Percentiles rank a stretch among this genome's conserved stretches.
These are phyloP conservation scores for Rhipidocladum racemiflorum DNA, from an alignment of 176 grass and related monocot species.

Conservation along the genomic window DNA sequence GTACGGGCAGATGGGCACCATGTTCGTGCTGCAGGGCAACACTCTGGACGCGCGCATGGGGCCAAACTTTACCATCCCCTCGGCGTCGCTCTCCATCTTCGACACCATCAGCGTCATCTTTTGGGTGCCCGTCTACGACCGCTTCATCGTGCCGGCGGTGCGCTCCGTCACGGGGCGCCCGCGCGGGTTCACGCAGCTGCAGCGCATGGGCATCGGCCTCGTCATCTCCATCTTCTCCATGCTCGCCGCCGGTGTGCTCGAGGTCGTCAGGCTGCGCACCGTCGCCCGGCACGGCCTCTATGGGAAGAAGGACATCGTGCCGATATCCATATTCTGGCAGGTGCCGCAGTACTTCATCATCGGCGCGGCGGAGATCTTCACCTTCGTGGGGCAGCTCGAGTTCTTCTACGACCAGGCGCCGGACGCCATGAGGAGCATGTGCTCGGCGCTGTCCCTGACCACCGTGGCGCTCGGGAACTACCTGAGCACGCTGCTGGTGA, in stretches of 20 bases:
- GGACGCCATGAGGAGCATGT: constrained; percentile 79
- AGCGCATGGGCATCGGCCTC: constrained; percentile 92
- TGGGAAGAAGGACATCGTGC: constrained; percentile 28
- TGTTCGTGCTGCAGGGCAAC: constrained; percentile 86
- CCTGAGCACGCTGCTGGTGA: constrained; percentile 76
- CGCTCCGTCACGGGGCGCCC: constrained; percentile 45
- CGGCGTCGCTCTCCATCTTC: constrained; percentile 70
- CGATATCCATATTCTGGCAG: constrained; percentile 88
- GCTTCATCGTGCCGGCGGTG: constrained; percentile 52
- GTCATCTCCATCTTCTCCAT: constrained; percentile 74
- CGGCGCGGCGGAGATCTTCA: constrained; percentile 74
- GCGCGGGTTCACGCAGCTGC: constrained; percentile 77
- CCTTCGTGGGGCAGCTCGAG: constrained; percentile 75
- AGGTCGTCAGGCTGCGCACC: constrained; percentile 49
- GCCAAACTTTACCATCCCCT: constrained; percentile 45
- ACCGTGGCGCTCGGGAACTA: constrained; percentile 65
- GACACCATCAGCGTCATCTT: constrained; percentile 80
- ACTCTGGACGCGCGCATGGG: constrained; percentile 61
- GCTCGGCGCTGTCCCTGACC: constrained; percentile 74
- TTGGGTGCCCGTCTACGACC: constrained; percentile 82
- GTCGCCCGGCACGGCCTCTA: constrained; percentile 45
- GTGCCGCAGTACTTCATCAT: constrained; percentile 83
- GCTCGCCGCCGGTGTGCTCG: constrained; percentile 63
- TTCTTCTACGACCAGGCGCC: constrained; percentile 97
- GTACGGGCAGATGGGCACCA: constrained; percentile 75